Evolutionary conservation across 345 rosid species (phyloP), one percentile per base, ranked within the genome.

Genomic region (Raphanus sativus): DNA sequence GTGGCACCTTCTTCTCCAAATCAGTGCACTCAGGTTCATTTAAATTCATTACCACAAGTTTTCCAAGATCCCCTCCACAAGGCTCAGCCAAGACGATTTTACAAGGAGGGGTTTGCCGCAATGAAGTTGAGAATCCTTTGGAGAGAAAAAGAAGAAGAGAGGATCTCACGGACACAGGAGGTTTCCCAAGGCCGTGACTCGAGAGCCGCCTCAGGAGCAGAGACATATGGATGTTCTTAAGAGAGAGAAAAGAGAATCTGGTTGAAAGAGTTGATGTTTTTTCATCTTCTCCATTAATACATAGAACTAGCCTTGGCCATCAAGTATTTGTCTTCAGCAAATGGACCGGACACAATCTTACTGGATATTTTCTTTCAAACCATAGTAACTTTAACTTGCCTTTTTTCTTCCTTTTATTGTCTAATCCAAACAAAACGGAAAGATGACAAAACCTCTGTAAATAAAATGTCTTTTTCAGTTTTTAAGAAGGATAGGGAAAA

Each of bases 181-280:
- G 11, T 50, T 50, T 50, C 40, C 9, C 26, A 28, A 8, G n/a
- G 60, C 69, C 7, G 11, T 38, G 17, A 13, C 29, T 26, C 63
- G 15, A 59, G 33, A 26, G 15, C 33, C 28, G 28, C 6, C 15
- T 50, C n/a, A 67, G 61, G 50, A 50, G 42, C 61, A 67, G 60
- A 67, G 71, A 64, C 68, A 63, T 38, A 40, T 64, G 33, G n/a
- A 56, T 21, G 54, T 45, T 13, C 54, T 13, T 45, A 13, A 45
- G 16, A 42, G 50, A 48, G 54, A n/a, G 17, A 13, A 5, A 48
- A 45, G 15, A 45, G 13, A 45, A 45, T 45, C n/a, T 12, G 3
- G n/a, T 45, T 45, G 52, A 11, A 45, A 45, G 13, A 12, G 4
- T 45, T 45, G 52, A 45, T 45, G 36, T 5, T 33, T 6, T 6